phyloP scores from a whole-genome alignment of 2,329 filamentous ascomycete genomes.

The Phaeosphaeria sp. region DNA sequence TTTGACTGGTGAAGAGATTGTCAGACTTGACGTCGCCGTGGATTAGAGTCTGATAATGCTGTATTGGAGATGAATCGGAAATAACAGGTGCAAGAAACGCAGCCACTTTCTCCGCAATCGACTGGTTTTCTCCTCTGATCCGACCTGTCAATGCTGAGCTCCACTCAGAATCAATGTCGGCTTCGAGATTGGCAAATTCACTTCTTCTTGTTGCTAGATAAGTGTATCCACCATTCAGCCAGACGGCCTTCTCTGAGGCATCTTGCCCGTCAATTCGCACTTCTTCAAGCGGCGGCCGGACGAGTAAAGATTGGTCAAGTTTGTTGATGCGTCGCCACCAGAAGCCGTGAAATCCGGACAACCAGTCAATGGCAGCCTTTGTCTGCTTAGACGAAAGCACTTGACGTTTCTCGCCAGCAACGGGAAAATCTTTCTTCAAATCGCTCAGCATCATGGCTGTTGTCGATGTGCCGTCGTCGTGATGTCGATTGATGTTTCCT shows the following conservation, averaged over 20 bases:
- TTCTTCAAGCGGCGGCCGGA: conserved; percentile 66
- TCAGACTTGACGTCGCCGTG: conserved; percentile 75
- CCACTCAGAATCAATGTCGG: conserved; percentile 63
- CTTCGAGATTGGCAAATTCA: conserved; percentile 61
- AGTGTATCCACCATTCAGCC: conserved; percentile 73
- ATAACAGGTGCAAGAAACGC: conserved; percentile 55
- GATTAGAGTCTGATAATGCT: conserved; percentile 61
- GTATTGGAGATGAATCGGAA: conserved; percentile 44
- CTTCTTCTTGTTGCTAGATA: conserved; percentile 68
- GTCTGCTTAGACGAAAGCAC: conserved; percentile 59
- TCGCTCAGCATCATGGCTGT: conserved; percentile 67
- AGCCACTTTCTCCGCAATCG: conserved; percentile 63
- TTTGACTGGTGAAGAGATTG: conserved; percentile 66
- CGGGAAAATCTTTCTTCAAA: conserved; percentile 60
- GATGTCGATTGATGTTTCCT: conserved; percentile 51
- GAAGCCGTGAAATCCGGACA: conserved; percentile 66
- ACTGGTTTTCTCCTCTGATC: conserved; percentile 23
- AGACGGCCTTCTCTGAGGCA: conserved; percentile 46
- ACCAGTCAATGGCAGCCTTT: conserved; percentile 65
- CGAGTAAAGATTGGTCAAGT: conserved; percentile 45
- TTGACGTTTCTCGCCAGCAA: conserved; percentile 63
- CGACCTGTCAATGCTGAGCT: conserved; percentile 56
- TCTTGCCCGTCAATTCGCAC: conserved; percentile 37
- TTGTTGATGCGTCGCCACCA: conserved; percentile 53
- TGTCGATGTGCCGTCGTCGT: conserved; percentile 44